These are phyloP conservation scores for Cajanus cajan DNA, from an alignment of 306 rosid genomes.

Conservation along the genomic window DNA sequence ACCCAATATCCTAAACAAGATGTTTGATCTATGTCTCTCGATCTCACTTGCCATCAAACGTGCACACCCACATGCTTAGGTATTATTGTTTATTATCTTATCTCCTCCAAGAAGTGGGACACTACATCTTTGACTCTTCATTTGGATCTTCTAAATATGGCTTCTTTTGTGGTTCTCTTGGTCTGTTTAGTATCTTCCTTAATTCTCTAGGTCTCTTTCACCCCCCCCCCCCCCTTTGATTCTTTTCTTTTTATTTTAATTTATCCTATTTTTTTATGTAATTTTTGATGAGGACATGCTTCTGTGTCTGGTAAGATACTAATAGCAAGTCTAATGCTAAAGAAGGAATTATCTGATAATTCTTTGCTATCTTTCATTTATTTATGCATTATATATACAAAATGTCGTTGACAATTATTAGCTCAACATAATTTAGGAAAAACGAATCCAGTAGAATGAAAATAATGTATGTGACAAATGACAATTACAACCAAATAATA, in stretches of 20 bases:
- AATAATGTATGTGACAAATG: too few relatives aligned
- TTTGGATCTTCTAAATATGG: slow-evolving; percentile 36
- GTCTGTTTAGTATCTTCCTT: slow-evolving; percentile 5
- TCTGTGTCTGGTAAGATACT: too few relatives aligned
- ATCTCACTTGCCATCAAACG: slow-evolving; percentile 22
- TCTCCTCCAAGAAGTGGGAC: slow-evolving; percentile 36
- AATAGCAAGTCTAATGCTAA: too few relatives aligned
- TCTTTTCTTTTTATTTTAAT: background rate
- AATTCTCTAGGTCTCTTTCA: background rate
- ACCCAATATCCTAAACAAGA: slow-evolving; percentile 38
- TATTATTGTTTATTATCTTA: slow-evolving; percentile 37
- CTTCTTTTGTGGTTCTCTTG: slow-evolving; percentile 22
- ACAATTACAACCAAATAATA: too few relatives aligned
- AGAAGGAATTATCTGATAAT: too few relatives aligned
- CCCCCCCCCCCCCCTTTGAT: background rate
- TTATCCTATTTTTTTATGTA: background rate
- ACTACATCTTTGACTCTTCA: slow-evolving; percentile 43
- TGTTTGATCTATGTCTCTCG: slow-evolving; percentile 51
- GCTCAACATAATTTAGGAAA: too few relatives aligned
- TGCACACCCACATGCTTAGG: slow-evolving; percentile 42
- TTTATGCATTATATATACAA: too few relatives aligned
- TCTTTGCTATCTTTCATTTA: too few relatives aligned
- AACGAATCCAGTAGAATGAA: too few relatives aligned
- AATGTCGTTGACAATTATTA: too few relatives aligned
- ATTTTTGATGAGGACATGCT: slow-evolving; percentile 29